These are phyloP conservation scores for Detonula confervacea DNA, from an alignment of 352 stramenopile species.

Conservation along the genomic window DNA sequence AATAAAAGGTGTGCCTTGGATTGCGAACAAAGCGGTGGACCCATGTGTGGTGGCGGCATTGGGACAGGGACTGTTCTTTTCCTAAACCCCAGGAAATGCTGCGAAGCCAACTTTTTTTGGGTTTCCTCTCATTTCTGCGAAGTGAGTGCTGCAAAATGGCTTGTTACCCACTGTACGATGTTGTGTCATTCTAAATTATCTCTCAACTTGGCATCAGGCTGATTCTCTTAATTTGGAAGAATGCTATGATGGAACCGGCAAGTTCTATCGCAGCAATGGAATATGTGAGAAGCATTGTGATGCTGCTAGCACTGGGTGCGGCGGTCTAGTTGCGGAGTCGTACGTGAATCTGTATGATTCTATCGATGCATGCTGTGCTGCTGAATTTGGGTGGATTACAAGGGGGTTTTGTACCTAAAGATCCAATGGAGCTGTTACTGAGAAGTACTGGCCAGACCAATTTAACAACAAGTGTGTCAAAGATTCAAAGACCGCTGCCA, in stretches of 20 bases:
- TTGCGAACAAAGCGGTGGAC: background rate
- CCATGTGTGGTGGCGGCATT: constrained; percentile 2
- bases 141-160: constrained; percentile 5
- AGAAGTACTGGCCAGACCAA: constrained; percentile 13
- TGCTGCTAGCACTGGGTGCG: constrained; percentile 5
- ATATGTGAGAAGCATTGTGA: background rate
- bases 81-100: constrained; percentile 9
- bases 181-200: background rate
- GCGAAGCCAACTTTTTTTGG: constrained; percentile 15
- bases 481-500: background rate
- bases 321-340: constrained; percentile 16
- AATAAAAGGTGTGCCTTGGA: background rate
- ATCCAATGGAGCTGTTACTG: background rate
- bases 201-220: background rate
- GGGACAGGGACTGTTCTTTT: background rate
- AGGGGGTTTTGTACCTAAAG: constrained; percentile 4
- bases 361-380: constrained; percentile 11
- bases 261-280: background rate
- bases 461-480: constrained; percentile 7
- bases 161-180: too few species aligned
- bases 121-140: constrained; percentile 1
- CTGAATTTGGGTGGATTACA: constrained; percentile 26
- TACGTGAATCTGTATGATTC: constrained; percentile 13
- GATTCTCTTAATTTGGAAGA: background rate
- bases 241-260: background rate